Percentiles rank a stretch among this genome's conserved stretches.
phyloP scores from a whole-genome alignment of 2,329 filamentous ascomycete genomes.

The Ambrosiella beaveri region DNA sequence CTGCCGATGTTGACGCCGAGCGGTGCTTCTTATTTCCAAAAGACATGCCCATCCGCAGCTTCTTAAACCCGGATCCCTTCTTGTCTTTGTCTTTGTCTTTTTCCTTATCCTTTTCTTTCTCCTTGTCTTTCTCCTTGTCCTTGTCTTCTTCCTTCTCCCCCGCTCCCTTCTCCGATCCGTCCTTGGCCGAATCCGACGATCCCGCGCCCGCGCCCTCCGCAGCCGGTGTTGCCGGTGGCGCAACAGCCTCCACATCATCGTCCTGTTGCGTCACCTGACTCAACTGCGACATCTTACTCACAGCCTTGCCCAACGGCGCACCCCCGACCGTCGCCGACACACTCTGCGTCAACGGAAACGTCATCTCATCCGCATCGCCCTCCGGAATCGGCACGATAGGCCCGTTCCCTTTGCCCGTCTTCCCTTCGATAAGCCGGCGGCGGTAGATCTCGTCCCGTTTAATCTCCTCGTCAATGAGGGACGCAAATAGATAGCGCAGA shows the following conservation, averaged over 20 bases:
- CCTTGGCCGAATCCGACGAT: slow-evolving; percentile 15
- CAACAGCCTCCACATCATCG: slow-evolving; percentile 59
- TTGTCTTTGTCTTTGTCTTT: slow-evolving; percentile 37
- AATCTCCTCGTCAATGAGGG: slow-evolving; percentile 80
- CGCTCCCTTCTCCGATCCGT: slow-evolving; percentile 23
- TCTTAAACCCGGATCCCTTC: slow-evolving; percentile 60
- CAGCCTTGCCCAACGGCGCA: slow-evolving; percentile 18
- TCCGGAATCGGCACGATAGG: not conserved
- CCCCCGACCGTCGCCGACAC: not conserved
- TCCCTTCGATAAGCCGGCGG: slow-evolving; percentile 45
- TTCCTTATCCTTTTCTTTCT: slow-evolving; percentile 30
- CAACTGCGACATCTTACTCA: slow-evolving; percentile 27
- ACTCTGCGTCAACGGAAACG: not conserved
- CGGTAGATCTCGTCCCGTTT: slow-evolving; percentile 60
- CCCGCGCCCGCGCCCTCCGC: not conserved
- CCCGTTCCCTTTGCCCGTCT: slow-evolving; percentile 32
- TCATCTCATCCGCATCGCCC: not conserved
- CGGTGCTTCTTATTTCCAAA: slow-evolving; percentile 75
- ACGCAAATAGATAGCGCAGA: slow-evolving; percentile 75
- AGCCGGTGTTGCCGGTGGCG: slow-evolving; percentile 20
- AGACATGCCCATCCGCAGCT: slow-evolving; percentile 56
- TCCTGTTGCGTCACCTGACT: slow-evolving; percentile 43
- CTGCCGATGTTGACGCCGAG: slow-evolving; percentile 40
- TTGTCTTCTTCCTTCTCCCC: slow-evolving; percentile 22
- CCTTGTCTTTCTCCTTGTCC: slow-evolving; percentile 38